phyloP scores from a whole-genome alignment of 768 basidiomycete species.

The Terana coerulea region DNA sequence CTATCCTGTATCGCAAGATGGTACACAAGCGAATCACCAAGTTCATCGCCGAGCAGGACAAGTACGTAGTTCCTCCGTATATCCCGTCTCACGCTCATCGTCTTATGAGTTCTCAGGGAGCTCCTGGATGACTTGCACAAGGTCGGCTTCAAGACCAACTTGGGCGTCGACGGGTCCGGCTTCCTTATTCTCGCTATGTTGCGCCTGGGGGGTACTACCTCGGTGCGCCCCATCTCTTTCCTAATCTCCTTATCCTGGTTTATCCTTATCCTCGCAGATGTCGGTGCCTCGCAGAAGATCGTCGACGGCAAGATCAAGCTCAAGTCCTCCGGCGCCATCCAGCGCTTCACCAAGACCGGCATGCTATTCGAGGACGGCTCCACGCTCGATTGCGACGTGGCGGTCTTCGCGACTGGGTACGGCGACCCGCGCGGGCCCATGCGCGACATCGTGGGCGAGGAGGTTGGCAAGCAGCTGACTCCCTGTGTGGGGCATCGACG shows the following conservation, averaged over 20 bases:
- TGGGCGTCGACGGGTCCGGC: constrained; percentile 37
- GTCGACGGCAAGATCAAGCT: constrained; percentile 49
- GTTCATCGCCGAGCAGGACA: constrained; percentile 31
- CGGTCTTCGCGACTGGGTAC: constrained; percentile 26
- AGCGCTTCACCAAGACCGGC: constrained; percentile 24
- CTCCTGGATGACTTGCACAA: constrained; percentile 34
- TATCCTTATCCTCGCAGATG: constrained; percentile 11
- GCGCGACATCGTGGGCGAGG: constrained; percentile 40
- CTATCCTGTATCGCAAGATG: constrained; percentile 32
- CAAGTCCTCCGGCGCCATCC: constrained; percentile 33
- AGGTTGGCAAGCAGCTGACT: constrained; percentile 41
- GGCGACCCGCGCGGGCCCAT: constrained; percentile 14
- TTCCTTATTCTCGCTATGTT: constrained; percentile 27
- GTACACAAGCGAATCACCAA: constrained; percentile 26
- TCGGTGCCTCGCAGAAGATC: constrained; percentile 42
- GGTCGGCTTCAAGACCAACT: constrained; percentile 34
- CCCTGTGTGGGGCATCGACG: constrained; percentile 58
- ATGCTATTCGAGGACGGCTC: constrained; percentile 20
- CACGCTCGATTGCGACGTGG: constrained; percentile 22
- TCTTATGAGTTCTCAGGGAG: constrained; percentile 22
- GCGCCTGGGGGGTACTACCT: constrained; percentile 37
- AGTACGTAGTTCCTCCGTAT: constrained; percentile 12
- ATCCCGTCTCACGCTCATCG: too few relatives aligned
- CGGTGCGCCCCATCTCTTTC: constrained; percentile 22
- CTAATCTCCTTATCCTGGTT: constrained; percentile 2